Base-by-base conservation (phyloP, 495 filamentous ascomycete species). In the Penicillium pulvis region DNA sequence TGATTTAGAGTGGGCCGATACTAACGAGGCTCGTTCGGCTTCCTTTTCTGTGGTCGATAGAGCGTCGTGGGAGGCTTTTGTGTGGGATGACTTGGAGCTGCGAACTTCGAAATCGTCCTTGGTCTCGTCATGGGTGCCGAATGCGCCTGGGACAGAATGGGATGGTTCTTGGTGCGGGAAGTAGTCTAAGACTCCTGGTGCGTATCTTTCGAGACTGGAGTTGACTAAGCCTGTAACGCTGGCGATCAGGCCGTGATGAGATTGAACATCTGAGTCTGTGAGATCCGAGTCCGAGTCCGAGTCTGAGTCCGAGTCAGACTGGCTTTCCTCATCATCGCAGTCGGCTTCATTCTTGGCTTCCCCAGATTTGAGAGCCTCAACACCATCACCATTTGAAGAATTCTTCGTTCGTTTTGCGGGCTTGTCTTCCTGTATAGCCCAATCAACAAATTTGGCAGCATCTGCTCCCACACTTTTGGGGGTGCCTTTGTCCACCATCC, bases 401-500 rank as follows among this genome's bases (percentile, higher is more conserved):
- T 23, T 56, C 24, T 62, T 63, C n/a, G 65, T 66, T 24, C 77
- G 20, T 60, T 75, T 74, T 5, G 67, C 67, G 31, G 78, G 71
- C 16, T 82, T 79, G n/a, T 66, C 59, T 50, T 83, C 82, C 31
- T 81, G 74, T 50, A 83, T 81, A 8, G 92, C 85, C 93, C 93
- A 97, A 51, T 92, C 80, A 6, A 98, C 65, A 63, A 98, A 97
- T 74, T 91, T 93, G 51, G 79, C 83, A 0, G 92, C 91, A 69
- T 97, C 93, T 24, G 77, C 74, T 16, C 91, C 85, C 59, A 98
- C 95, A 19, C 91, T 88, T 11, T 81, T 83, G 0, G 93, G 93
- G 1, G 93, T 98, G 41, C 90, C 90, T 66, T 92, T 85, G 71
- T 97, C 94, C 20, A 98, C 90, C 87, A 98, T 90, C 75, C 94